Base-by-base conservation (phyloP, 768 basidiomycete species). In the Clitopilus hobsonii region DNA sequence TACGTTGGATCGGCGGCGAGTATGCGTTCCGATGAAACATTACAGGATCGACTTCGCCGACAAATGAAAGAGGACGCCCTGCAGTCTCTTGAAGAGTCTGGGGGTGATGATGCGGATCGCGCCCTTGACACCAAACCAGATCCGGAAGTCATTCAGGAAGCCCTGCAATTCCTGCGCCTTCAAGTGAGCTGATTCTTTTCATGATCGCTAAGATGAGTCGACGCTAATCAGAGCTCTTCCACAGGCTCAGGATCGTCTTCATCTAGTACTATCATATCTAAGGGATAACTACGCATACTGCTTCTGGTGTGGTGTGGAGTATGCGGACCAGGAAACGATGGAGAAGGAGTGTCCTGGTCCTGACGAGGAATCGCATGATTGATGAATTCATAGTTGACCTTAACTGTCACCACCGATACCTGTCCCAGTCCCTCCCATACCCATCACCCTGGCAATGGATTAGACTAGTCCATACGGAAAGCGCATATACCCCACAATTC, bases 241-340 rank as follows among this genome's bases (percentile, higher is more conserved):
- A 51, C 62, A 94, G 92, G 82, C 89, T 57, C 77, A 78, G 58
- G 85, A 89, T 69, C 80, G 89, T 27, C 76, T 94, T 29, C 69
- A 76, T 32, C 71, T 86, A 47, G 82, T 91, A 16, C 73, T 93
- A 23, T 71, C 80, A 4, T 91, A 94, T 67, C 78, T 94, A 49
- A 86, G 92, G 23, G 75, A 81, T 32, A 78, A 74, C 57, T 82
- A 92, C 67, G 65, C 75, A 5, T 94, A 94, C 65, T 94, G 92
- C 65, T 93, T 92, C 68, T 94, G 91, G 89, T 94, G 92, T 65
- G 92, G 92, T 11, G 80, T 86, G 11, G 79, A 84, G 61, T 94
- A 93, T 63, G 77, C 79, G 5, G 74, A 77, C 58, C 66, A 70
- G 5, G 79, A 80, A 14, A 87, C 89, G 50, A 71, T 94, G 74